These are phyloP conservation scores for Breviolum minutum DNA, from an alignment of 73 alveolate genomes.

Conservation along the genomic window DNA sequence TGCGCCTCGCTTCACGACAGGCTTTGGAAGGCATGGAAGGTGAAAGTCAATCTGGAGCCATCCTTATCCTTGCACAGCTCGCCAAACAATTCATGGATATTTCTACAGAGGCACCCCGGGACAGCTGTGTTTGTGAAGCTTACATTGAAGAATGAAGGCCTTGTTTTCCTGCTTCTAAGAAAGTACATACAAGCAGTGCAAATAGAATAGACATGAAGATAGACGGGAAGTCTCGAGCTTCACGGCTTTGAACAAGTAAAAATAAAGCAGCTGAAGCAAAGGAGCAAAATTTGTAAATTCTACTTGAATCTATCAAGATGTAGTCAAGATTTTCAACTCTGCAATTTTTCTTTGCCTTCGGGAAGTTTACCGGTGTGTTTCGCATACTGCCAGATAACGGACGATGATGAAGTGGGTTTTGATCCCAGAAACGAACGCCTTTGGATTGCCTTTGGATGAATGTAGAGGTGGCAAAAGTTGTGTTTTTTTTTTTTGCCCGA, in stretches of 20 bases:
- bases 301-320: neutral
- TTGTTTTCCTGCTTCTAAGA: neutral
- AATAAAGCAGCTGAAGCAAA: too few species aligned
- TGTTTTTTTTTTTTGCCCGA: neutral
- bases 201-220: neutral
- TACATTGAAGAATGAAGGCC: neutral
- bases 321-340: too few species aligned
- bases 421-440: neutral
- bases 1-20: neutral
- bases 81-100: neutral
- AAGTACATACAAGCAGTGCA: neutral
- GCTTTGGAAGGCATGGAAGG: constrained; percentile 31
- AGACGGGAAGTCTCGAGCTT: neutral
- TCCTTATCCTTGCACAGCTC: constrained; percentile 41
- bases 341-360: too few species aligned
- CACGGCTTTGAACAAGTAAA: neutral
- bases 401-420: constrained; percentile 26
- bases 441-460: neutral
- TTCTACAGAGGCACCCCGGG: neutral
- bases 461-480: neutral
- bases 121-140: too few species aligned
- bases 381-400: neutral
- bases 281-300: neutral
- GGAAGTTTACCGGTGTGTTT: neutral
- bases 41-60: constrained; percentile 4